Evolutionary conservation across 225 moss, liverwort and hornwort species (phyloP).

Genomic region (Bryum argenteum): DNA sequence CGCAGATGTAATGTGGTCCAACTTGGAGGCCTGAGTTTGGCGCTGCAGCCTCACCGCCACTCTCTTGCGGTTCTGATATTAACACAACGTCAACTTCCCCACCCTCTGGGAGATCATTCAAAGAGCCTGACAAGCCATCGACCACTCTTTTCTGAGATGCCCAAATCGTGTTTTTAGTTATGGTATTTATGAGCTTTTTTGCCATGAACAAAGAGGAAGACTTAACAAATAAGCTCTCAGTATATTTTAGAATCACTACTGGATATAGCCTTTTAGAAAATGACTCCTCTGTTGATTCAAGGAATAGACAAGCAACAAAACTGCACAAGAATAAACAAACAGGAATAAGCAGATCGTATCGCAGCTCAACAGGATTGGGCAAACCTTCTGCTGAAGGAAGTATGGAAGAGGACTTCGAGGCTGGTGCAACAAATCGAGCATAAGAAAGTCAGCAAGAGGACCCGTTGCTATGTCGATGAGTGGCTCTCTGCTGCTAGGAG

Average conservation of each 20-base stretch:
- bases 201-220: conserved; percentile 2
- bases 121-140: conserved; percentile 32
- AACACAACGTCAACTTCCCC: conserved; percentile 77
- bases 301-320: not conserved
- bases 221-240: not conserved
- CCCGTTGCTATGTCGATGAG: conserved; percentile 87
- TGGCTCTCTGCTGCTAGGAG: conserved; percentile 90
- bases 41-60: conserved; percentile 51
- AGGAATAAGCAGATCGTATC: conserved; percentile 7
- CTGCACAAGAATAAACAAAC: not conserved
- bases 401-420: conserved; percentile 58
- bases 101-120: conserved; percentile 37
- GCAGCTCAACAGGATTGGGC: conserved; percentile 1
- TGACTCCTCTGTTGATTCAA: not conserved
- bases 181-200: not conserved
- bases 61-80: conserved; percentile 95
- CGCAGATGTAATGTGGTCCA: conserved; percentile 83
- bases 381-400: conserved; percentile 75
- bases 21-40: conserved; percentile 66
- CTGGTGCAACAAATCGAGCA: conserved; percentile 82
- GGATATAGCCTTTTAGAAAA: not conserved
- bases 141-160: conserved; percentile 41
- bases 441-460: conserved; percentile 83
- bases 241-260: not conserved
- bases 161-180: conserved; percentile 16